Evolutionary conservation across 164 flowering plant genomes (phyloP).

Genomic region (Sextonia rubra): DNA sequence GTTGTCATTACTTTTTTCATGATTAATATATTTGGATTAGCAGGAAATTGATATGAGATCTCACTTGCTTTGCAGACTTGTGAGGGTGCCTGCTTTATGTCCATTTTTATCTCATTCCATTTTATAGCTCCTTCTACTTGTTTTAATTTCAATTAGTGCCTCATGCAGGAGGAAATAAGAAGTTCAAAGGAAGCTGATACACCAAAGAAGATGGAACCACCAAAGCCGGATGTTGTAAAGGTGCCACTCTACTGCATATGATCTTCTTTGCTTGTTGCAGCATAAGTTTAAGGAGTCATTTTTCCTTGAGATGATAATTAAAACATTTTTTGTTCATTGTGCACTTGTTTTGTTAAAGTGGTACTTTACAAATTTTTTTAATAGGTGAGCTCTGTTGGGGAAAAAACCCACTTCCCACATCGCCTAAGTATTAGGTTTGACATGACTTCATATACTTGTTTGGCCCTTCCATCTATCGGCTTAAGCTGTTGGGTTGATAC

Average conservation of each 20-base stretch:
- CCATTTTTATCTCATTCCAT: not conserved
- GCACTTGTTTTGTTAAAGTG: not conserved
- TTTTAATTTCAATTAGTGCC: slow-evolving; percentile 9
- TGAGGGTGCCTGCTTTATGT: not conserved
- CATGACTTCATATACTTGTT: too few relatives aligned
- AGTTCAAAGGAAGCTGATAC: slow-evolving; percentile 21
- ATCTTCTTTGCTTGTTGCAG: not conserved
- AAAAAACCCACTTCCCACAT: too few relatives aligned
- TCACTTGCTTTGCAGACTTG: not conserved
- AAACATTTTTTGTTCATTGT: too few relatives aligned
- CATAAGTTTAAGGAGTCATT: not conserved
- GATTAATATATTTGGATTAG: not conserved
- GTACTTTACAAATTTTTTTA: too few relatives aligned
- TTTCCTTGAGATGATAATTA: not conserved
- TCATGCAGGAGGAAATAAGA: slow-evolving; percentile 37
- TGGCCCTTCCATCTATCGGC: too few relatives aligned
- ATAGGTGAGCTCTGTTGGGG: too few relatives aligned
- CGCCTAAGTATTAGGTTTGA: too few relatives aligned
- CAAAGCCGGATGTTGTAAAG: slow-evolving; percentile 43
- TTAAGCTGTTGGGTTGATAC: too few relatives aligned
- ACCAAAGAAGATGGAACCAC: slow-evolving; percentile 18
- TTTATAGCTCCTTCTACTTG: not conserved
- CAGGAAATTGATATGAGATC: not conserved
- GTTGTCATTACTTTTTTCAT: slow-evolving; percentile 19
- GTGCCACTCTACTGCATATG: slow-evolving; percentile 19